Evolutionary conservation across 495 filamentous ascomycete genomes (phyloP), one percentile per base, ranked within the genome.

Genomic region (Talaromyces wortmannii): DNA sequence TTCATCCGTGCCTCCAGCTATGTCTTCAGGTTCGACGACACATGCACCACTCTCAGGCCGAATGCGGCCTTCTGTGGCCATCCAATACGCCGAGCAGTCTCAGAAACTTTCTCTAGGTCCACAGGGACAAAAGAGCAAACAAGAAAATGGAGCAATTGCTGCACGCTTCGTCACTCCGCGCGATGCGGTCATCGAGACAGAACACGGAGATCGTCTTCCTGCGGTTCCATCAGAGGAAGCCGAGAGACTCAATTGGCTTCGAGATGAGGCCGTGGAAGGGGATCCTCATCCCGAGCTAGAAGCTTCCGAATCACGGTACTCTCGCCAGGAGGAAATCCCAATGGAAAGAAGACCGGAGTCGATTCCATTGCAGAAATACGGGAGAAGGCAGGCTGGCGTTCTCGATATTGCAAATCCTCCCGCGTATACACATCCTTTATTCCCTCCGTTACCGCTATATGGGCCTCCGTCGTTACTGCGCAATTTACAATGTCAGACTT

Each of bases 401-500:
- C 42, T 81, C 10, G 49, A 65, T 3, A 57, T 57, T 1, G 65
- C 71, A 2, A 58, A 69, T 62, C 83, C 84, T 0, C 80, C 85
- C 2, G 79, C 82, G 4, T 74, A 80, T 61, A 90, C 85, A 6
- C 85, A 95, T 63, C 91, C 92, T 7, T 69, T 96, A 1, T 97
- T 97, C 61, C 92, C 92, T 10, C 88, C 90, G 7, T 67, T 97
- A 12, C 92, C 92, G 0, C 71, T 89, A 3, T 96, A 96, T 58
- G 88, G 87, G 0, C 85, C 91, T 0, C 85, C 91, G 0, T 83
- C 87, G 3, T 18, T 77, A 2, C 53, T 86, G 29, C 71, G 85
- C 42, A 75, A 81, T 33, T 29, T 91, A n/a, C 86, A 90, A 56
- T 87, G 78, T 63, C 67, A 73, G 30, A 62, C 68, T 6, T 86